Evolutionary conservation across 495 filamentous ascomycete genomes (phyloP), one percentile per base, ranked within the genome.

Genomic region (Staphylotrichum longicolle): DNA sequence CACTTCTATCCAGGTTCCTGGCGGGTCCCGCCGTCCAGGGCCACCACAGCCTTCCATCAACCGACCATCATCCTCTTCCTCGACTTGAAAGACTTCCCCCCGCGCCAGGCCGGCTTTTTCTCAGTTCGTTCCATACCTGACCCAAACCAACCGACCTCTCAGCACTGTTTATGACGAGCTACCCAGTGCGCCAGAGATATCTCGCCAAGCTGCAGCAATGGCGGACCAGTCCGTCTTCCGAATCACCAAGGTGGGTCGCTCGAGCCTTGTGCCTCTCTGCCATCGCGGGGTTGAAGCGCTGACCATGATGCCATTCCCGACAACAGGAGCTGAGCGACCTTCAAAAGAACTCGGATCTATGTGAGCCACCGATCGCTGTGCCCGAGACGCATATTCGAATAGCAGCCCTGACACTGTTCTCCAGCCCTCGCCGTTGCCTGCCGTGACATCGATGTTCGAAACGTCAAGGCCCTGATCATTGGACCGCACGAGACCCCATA

Each of bases 401-500:
- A 10, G 15, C 20, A 15, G 32, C 20, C 6, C 61, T 65, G 58
- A 64, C 63, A 8, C 37, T 45, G 12, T 52, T 68, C 32, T 40
- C 34, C 57, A 94, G 91, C 92, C 33, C 82, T 97, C 63, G 90
- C 91, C 15, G 91, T 97, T 58, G 86, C 86, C 42, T 96, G 88
- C 68, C 80, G 87, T 40, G 94, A 98, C 70, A 83, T 83, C 59
- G 91, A 98, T 74, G 87, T 97, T 52, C 88, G 92, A 39, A 88
- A 93, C 62, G 88, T 98, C 46, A 87, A 85, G 65, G 95, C 93
- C 40, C 74, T 98, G 52, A 90, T 98, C 62, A 84, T 98, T 57
- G 94, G 94, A 0, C 93, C 95, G 7, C 92, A 94, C 52, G 93
- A 93, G 57, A 96, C 94, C 0, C 93, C 94, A 0, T 98, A 98